These are phyloP conservation scores for Teunomyces pallodes DNA, from an alignment of 805 yeast genomes.

Conservation along the genomic window DNA sequence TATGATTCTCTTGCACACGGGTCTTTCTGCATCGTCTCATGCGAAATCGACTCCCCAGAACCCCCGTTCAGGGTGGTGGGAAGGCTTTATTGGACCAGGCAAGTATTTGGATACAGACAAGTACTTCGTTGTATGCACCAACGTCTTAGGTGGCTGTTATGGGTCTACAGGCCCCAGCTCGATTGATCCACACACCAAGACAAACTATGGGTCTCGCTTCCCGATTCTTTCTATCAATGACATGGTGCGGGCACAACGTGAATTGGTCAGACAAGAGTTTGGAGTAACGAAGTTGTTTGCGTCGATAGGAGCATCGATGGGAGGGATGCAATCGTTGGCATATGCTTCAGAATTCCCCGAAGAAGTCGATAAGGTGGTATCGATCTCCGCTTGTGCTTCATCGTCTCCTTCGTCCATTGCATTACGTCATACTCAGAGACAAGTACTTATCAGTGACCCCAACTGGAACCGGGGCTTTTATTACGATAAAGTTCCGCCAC, in stretches of 20 bases:
- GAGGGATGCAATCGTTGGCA: slow-evolving; percentile 97
- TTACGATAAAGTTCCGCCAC: slow-evolving; percentile 81
- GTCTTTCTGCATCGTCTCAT: slow-evolving; percentile 90
- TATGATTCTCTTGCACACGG: slow-evolving; percentile 82
- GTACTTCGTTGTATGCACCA: slow-evolving; percentile 83
- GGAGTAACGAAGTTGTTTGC: slow-evolving; percentile 68
- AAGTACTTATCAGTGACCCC: slow-evolving; percentile 90
- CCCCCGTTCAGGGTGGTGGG: slow-evolving; percentile 91
- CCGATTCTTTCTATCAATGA: slow-evolving; percentile 85
- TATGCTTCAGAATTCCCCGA: slow-evolving; percentile 82
- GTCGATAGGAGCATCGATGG: slow-evolving; percentile 89
- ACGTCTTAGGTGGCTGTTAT: slow-evolving; percentile 91
- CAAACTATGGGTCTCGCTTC: slow-evolving; percentile 79
- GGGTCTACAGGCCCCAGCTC: slow-evolving; percentile 94
- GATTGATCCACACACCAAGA: slow-evolving; percentile 62
- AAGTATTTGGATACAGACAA: slow-evolving; percentile 75
- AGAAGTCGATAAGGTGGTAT: slow-evolving; percentile 65
- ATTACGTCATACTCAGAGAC: slow-evolving; percentile 88
- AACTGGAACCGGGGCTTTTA: slow-evolving; percentile 91
- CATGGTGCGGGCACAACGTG: slow-evolving; percentile 86
- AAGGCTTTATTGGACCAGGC: slow-evolving; percentile 84
- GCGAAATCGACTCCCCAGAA: slow-evolving; percentile 78
- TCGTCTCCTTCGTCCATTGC: slow-evolving; percentile 95
- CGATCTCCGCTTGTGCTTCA: slow-evolving; percentile 90
- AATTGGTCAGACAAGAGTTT: slow-evolving; percentile 60